Base-by-base conservation (phyloP, 2,329 filamentous ascomycete species). In the Talaromyces sp. region DNA sequence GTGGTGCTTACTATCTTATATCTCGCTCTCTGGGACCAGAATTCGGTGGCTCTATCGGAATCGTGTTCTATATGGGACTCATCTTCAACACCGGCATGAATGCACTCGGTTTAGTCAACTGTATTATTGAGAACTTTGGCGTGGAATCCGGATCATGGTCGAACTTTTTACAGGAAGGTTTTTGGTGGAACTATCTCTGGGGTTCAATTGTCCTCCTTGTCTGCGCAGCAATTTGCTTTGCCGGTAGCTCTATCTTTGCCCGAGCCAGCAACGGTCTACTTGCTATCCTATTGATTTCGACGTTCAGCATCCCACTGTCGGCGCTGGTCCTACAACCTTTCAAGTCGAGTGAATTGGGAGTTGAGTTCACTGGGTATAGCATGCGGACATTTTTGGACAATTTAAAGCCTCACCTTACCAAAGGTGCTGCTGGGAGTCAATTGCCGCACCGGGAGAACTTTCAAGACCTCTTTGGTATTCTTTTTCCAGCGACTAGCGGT, bases 31-130 rank as follows among this genome's bases (percentile, higher is more conserved):
- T 96, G 3, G 92, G 92, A 0, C 92, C 92, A 7, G 92, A 96
- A 72, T 96, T 96, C 74, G 92, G 92, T 31, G 92, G 92, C 16
- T 92, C 91, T 1, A 96, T 96, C 68, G 92, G 92, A 1, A 84
- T 96, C 27, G 86, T 96, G 13, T 96, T 96, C 77, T 96, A 95
- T 74, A 82, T 96, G n/a, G 91, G 92, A n/a, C 91, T 92, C 68
- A 89, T 91, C 2, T 87, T 96, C 72, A 96, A 94, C 73, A 93
- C 92, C 1, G 90, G 90, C 43, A 86, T 96, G 83, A 96, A 96
- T 72, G 87, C 93, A 27, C 91, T 96, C 50, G 92, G 92, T 80
- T 82, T 96, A 54, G 86, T 96, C 68, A 90, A 95, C 77, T 96
- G 91, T 71, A 83, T 96, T 64, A 87, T 87, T 61, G 84, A 93